Conservation (phyloP, 371 early-diverging fungal species). For the Mortierella sp. region DNA sequence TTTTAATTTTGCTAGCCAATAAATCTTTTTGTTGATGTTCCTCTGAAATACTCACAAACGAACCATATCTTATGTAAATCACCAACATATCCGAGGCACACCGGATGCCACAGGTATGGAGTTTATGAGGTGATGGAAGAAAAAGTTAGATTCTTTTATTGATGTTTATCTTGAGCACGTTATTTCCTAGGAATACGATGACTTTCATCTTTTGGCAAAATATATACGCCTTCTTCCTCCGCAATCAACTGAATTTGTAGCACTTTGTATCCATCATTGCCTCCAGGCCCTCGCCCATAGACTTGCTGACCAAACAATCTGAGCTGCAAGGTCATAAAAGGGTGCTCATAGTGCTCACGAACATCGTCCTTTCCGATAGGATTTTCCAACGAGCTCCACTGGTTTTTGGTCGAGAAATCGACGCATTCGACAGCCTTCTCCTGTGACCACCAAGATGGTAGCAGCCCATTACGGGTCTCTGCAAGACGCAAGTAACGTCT, state of each 20-base stretch:
- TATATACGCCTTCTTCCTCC: background rate
- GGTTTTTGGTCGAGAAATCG: background rate
- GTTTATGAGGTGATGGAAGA: background rate
- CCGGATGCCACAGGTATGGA: background rate
- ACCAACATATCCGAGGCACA: background rate
- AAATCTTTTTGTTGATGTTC: background rate
- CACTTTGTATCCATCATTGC: background rate
- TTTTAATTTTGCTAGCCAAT: background rate
- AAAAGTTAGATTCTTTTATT: background rate
- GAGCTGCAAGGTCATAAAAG: constrained; percentile 26
- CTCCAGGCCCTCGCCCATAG: constrained; percentile 4
- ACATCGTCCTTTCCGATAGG: constrained; percentile 13
- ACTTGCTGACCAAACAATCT: constrained; percentile 25
- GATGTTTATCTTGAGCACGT: background rate
- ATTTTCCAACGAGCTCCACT: constrained; percentile 2
- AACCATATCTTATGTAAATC: background rate
- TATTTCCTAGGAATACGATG: background rate
- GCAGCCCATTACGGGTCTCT: background rate
- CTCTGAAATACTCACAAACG: background rate
- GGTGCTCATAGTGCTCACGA: constrained; percentile 9
- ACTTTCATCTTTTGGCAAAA: background rate
- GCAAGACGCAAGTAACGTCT: constrained; percentile 15
- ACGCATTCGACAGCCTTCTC: constrained; percentile 10
- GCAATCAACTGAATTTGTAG: background rate
- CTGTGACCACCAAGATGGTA: constrained; percentile 29